Conservation (phyloP, 169 alveolate genomes). For the Eimeria sp. region DNA sequence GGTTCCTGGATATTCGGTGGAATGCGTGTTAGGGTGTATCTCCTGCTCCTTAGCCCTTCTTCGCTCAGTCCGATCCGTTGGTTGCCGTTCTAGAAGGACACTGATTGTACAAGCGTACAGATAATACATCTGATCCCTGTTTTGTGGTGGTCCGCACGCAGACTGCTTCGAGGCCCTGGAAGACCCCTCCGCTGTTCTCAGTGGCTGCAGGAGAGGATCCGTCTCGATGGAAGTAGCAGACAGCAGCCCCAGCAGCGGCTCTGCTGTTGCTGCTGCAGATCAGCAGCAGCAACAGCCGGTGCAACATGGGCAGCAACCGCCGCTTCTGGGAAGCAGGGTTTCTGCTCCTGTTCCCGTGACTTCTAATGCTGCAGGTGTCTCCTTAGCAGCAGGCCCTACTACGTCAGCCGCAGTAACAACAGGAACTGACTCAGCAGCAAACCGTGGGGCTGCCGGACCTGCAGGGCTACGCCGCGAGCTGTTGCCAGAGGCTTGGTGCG, state of each 20-base stretch:
- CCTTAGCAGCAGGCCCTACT: not conserved
- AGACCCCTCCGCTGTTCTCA: not conserved
- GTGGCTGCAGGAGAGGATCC: not conserved
- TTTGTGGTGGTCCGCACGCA: not conserved
- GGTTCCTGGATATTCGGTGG: not conserved
- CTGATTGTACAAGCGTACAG: not conserved
- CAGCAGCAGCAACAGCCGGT: not conserved
- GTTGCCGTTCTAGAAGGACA: not conserved
- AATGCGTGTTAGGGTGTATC: not conserved
- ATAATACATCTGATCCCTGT: not conserved
- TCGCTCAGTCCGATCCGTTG: not conserved
- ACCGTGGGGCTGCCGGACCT: not conserved
- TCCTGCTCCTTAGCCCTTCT: not conserved
- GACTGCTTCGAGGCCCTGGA: constrained; percentile 43
- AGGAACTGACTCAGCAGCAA: constrained; percentile 7
- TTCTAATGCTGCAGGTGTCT: not conserved
- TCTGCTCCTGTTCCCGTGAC: not conserved
- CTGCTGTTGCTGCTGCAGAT: not conserved
- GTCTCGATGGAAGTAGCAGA: not conserved
- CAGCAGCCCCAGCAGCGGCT: not conserved
- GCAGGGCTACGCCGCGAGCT: not conserved
- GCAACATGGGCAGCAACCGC: not conserved
- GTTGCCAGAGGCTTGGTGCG: constrained; percentile 63
- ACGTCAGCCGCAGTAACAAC: not conserved
- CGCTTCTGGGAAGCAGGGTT: not conserved